A percentile compares a stretch with the other conserved stretches of the same genome.
Evolutionary conservation across 2,329 filamentous ascomycete genomes (phyloP).

Genomic region (Scolecobasidium constrictum): DNA sequence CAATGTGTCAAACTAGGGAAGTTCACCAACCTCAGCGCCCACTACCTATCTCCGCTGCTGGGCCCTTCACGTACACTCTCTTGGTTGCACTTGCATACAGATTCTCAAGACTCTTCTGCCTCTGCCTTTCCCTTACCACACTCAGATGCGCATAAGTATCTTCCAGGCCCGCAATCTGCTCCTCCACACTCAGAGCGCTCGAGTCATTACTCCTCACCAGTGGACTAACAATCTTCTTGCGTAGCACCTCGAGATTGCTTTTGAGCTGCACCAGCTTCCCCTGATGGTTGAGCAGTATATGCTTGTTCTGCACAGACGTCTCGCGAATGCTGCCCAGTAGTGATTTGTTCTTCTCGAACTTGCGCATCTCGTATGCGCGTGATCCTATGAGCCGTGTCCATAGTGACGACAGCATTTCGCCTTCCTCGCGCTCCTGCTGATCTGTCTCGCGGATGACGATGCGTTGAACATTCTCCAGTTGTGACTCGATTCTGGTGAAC

Average conservation of each 20-base stretch:
- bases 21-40: no score
- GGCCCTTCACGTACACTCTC: neutral
- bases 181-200: slow-evolving; percentile 65
- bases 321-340: slow-evolving; percentile 69
- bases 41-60: neutral
- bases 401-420: slow-evolving; percentile 69
- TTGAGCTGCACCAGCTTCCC: slow-evolving; percentile 74
- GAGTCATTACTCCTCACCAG: slow-evolving; percentile 60
- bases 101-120: slow-evolving; percentile 71
- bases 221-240: slow-evolving; percentile 74
- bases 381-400: slow-evolving; percentile 80
- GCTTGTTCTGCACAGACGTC: slow-evolving; percentile 79
- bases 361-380: slow-evolving; percentile 63
- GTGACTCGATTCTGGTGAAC: slow-evolving; percentile 85
- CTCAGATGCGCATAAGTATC: slow-evolving; percentile 71
- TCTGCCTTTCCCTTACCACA: slow-evolving; percentile 65
- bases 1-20: no score
- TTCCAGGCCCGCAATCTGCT: slow-evolving; percentile 75
- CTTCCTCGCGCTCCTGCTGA: slow-evolving; percentile 68
- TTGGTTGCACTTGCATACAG: slow-evolving; percentile 45
- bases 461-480: slow-evolving; percentile 80
- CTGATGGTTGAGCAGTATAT: slow-evolving; percentile 76
- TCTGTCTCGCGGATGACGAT: slow-evolving; percentile 76
- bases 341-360: slow-evolving; percentile 82
- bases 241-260: slow-evolving; percentile 72